These are phyloP conservation scores for Conticribra guillardii DNA, from an alignment of 108 stramenopile species.

Conservation along the genomic window DNA sequence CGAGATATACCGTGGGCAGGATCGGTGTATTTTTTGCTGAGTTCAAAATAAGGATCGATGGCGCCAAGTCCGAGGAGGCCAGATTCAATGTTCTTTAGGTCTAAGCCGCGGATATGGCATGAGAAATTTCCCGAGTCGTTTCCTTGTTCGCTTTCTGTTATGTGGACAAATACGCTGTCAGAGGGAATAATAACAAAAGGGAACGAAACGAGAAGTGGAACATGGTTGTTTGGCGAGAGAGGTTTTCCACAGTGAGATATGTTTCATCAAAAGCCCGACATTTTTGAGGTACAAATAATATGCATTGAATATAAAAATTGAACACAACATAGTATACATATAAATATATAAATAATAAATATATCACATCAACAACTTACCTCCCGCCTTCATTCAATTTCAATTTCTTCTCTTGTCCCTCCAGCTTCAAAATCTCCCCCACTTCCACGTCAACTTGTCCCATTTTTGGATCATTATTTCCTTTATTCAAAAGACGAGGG, in stretches of 20 bases:
- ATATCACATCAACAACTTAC: not conserved
- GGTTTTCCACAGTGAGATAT: no score
- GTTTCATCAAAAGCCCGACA: no score
- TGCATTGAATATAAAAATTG: no score
- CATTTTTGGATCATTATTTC: conserved; percentile 18
- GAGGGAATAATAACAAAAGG: no score
- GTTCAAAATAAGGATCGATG: conserved; percentile 71
- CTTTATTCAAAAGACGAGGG: not conserved
- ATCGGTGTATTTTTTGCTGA: conserved; percentile 58
- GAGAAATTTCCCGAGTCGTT: not conserved
- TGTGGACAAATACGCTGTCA: conserved; percentile 9
- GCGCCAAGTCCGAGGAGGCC: conserved; percentile 67
- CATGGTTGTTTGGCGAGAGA: no score
- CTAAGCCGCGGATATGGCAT: conserved; percentile 59
- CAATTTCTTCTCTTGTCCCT: conserved; percentile 11
- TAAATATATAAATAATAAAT: not conserved
- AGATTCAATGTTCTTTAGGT: conserved; percentile 67
- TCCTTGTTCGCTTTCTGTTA: conserved; percentile 11
- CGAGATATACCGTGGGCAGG: conserved; percentile 26
- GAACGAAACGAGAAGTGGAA: no score
- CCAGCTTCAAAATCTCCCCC: conserved; percentile 6
- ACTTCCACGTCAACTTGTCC: conserved; percentile 30
- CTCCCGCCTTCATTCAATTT: conserved; percentile 11
- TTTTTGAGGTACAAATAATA: no score
- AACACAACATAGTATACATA: no score